phyloP scores from a whole-genome alignment of 1,284 basidiomycete species.

The Entoloma clypeatum region DNA sequence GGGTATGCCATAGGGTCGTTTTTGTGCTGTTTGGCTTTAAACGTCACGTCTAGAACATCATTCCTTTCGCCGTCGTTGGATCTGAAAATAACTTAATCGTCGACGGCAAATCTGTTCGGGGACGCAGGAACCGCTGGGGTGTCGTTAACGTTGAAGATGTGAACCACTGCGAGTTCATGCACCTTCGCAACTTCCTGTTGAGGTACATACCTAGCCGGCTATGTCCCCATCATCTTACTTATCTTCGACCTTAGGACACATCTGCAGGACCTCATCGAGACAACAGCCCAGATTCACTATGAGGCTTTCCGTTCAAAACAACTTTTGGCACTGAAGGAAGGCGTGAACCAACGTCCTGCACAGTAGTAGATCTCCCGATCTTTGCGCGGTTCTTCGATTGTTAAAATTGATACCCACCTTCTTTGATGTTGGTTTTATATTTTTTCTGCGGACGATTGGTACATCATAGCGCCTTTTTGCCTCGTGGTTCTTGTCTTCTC shows the following conservation, averaged over 20 bases:
- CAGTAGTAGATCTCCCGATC: constrained; percentile 22
- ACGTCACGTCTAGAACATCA: constrained; percentile 61
- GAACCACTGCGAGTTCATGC: constrained; percentile 96
- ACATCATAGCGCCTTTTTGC: constrained; percentile 5
- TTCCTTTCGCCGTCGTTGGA: constrained; percentile 96
- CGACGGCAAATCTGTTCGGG: constrained; percentile 92
- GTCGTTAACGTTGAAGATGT: constrained; percentile 98
- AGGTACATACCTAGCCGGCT: constrained; percentile 43
- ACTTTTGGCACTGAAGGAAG: constrained; percentile 88
- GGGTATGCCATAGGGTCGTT: constrained; percentile 49
- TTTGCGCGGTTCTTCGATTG: neutral
- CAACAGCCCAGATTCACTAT: constrained; percentile 98
- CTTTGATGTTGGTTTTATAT: constrained; percentile 10
- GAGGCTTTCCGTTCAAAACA: constrained; percentile 99
- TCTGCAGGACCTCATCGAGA: constrained; percentile 97
- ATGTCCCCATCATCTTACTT: constrained; percentile 2
- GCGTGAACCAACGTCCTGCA: constrained; percentile 55
- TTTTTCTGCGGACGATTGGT: constrained; percentile 14
- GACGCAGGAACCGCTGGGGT: constrained; percentile 97
- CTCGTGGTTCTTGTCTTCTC: constrained; percentile 13
- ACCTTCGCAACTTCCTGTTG: constrained; percentile 95
- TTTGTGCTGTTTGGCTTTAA: constrained; percentile 3
- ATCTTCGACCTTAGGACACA: constrained; percentile 64
- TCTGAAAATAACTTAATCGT: constrained; percentile 93
- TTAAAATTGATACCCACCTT: constrained; percentile 21